A percentile compares a stretch with the other conserved stretches of the same genome.
Conservation (phyloP, 1,284 basidiomycete genomes). For the Ceratobasidium papillatum region DNA sequence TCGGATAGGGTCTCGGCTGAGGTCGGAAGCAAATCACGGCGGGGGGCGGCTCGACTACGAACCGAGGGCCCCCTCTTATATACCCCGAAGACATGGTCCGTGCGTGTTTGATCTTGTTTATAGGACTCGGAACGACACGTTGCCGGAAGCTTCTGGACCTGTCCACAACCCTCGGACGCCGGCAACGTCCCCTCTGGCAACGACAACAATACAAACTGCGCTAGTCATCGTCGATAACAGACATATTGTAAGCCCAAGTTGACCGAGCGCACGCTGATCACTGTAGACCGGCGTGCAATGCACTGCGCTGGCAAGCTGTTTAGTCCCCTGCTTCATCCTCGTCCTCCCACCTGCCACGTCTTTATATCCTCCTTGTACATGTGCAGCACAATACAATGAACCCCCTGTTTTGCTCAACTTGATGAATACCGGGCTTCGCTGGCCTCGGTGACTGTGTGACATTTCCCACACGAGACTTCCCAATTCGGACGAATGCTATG, state of each 20-base stretch:
- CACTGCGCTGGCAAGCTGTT: neutral
- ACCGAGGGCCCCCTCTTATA: conserved; percentile 26
- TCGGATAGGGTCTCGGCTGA: conserved; percentile 29
- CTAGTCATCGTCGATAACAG: neutral
- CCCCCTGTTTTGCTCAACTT: neutral
- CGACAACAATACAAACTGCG: neutral
- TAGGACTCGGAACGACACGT: conserved; percentile 19
- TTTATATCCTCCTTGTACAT: neutral
- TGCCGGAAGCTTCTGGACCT: conserved; percentile 35
- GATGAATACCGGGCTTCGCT: neutral
- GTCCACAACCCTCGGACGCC: conserved; percentile 5
- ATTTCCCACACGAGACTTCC: conserved; percentile 15
- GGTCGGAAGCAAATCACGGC: conserved; percentile 33
- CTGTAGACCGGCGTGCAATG: neutral
- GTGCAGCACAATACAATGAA: neutral
- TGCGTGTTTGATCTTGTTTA: conserved; percentile 30
- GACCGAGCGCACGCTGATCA: neutral
- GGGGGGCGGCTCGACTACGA: conserved; percentile 24
- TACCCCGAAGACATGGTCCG: conserved; percentile 34
- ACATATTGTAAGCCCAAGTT: neutral
- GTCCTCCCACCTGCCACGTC: neutral
- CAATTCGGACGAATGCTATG: neutral
- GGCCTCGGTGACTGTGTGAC: neutral
- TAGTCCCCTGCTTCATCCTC: neutral
- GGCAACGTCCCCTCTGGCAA: neutral